These are phyloP conservation scores for Plasmodium inui DNA, from an alignment of 169 alveolate genomes.

Conservation along the genomic window DNA sequence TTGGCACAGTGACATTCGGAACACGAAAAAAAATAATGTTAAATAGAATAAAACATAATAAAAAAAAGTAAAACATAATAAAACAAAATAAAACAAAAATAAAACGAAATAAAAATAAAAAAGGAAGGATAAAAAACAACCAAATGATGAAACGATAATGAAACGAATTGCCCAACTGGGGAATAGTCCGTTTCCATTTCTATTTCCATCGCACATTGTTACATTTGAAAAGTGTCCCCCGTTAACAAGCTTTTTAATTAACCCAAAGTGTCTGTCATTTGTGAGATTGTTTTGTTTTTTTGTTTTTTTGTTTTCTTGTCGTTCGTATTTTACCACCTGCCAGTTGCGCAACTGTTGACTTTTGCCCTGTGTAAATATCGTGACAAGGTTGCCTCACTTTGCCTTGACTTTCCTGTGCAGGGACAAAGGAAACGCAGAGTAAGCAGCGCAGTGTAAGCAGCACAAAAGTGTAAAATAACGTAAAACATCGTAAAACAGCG, in stretches of 20 bases:
- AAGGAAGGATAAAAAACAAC: neutral
- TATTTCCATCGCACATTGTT: slow-evolving; percentile 4
- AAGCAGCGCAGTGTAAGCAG: neutral
- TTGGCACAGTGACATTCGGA: neutral
- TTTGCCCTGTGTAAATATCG: neutral
- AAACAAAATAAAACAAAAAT: neutral
- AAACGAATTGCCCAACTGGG: neutral
- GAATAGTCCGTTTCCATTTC: neutral
- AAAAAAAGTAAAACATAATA: neutral
- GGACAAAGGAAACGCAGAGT: neutral
- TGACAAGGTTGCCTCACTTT: neutral
- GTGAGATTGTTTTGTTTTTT: neutral
- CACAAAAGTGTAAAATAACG: neutral
- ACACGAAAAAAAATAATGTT: neutral
- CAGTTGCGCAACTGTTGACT: neutral
- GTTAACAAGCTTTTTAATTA: slow-evolving; percentile 2
- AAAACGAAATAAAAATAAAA: neutral
- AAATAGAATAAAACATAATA: neutral
- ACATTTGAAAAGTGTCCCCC: neutral
- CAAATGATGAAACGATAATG: neutral
- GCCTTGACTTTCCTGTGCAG: neutral
- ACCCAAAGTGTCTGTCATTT: neutral
- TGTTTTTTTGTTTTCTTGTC: neutral
- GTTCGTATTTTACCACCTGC: neutral
- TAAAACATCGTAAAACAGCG: neutral